A percentile compares a stretch with the other conserved stretches of the same genome.
These are phyloP conservation scores for Colletotrichum plurivorum DNA, from an alignment of 2,329 filamentous ascomycete genomes.

Conservation along the genomic window DNA sequence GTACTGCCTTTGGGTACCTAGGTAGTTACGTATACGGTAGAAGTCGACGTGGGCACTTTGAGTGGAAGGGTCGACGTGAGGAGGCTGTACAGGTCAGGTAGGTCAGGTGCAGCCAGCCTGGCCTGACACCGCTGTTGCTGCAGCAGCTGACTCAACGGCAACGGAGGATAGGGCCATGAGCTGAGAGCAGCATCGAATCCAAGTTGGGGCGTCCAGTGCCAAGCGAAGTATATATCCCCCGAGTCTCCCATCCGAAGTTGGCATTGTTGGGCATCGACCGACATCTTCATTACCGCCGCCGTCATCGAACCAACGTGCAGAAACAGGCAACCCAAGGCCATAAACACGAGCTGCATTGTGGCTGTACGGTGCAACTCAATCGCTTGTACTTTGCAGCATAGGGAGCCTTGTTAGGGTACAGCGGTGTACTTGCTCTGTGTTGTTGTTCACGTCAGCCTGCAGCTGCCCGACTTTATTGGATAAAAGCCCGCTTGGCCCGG, in stretches of 20 bases:
- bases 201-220: background rate
- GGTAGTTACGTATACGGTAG: background rate
- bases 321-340: background rate
- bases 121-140: background rate
- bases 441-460: background rate
- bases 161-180: background rate
- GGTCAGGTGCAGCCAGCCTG: constrained; percentile 36
- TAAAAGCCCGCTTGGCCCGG: constrained; percentile 24
- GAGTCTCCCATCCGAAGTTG: background rate
- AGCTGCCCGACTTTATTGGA: constrained; percentile 12
- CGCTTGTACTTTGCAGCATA: constrained; percentile 8
- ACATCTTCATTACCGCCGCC: constrained; percentile 8
- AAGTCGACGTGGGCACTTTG: background rate
- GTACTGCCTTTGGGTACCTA: too few species aligned
- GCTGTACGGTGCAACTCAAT: constrained; percentile 18
- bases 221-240: background rate
- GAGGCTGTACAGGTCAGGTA: constrained; percentile 40
- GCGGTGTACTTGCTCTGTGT: background rate
- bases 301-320: constrained; percentile 10
- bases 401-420: too few species aligned
- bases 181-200: background rate
- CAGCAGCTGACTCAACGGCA: constrained; percentile 22
- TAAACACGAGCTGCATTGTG: constrained; percentile 1
- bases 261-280: background rate
- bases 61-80: constrained; percentile 20